Conservation (phyloP, 108 stramenopile genomes). For the Nannochloropsis granulata region DNA sequence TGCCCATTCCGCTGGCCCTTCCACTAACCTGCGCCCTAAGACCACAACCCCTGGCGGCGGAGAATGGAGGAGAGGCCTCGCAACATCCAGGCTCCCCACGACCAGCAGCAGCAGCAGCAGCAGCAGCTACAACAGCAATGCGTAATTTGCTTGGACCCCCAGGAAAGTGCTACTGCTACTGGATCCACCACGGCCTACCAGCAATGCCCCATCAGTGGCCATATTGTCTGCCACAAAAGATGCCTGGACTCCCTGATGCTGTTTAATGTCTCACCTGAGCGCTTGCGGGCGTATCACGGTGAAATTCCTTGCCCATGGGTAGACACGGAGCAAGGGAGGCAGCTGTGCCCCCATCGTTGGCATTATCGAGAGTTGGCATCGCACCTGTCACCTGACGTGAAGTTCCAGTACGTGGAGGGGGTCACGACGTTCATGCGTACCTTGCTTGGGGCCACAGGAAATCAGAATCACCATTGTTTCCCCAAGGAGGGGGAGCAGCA, state of each 20-base stretch:
- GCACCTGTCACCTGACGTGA: background rate
- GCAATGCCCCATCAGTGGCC: background rate
- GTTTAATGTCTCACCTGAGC: background rate
- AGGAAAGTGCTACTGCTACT: too few relatives aligned
- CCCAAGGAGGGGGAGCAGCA: background rate
- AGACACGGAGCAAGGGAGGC: background rate
- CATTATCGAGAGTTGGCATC: background rate
- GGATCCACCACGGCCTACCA: too few relatives aligned
- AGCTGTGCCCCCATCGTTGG: background rate
- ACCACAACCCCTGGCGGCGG: too few relatives aligned
- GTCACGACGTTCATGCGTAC: background rate
- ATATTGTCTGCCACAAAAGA: background rate
- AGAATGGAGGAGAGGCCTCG: too few relatives aligned
- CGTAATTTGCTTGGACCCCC: too few relatives aligned
- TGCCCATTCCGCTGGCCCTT: too few relatives aligned
- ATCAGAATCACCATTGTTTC: too few relatives aligned
- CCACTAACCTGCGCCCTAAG: too few relatives aligned
- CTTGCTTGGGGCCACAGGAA: background rate
- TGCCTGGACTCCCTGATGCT: background rate
- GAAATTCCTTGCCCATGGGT: background rate
- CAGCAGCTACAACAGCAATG: too few relatives aligned
- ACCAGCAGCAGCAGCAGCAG: too few relatives aligned
- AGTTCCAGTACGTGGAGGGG: background rate
- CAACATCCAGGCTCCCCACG: too few relatives aligned
- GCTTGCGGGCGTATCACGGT: background rate